Evolutionary conservation across 331 rosid species (phyloP).

Genomic region (Rosa hybrid): DNA sequence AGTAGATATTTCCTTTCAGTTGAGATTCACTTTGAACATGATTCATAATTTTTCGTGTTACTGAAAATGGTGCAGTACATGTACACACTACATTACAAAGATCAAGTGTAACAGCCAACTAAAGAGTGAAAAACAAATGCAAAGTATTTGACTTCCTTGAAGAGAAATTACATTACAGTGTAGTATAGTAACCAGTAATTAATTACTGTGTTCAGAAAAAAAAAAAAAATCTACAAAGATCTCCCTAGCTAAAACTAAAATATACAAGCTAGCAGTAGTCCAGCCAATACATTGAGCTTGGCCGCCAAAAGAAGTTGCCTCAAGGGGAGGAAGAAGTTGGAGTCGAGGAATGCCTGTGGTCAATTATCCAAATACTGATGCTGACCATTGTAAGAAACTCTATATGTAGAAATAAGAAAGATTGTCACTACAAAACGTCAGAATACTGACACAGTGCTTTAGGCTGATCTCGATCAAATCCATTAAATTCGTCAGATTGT

Average conservation of each 20-base stretch:
- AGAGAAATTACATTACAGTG: background rate
- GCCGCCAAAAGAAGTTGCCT: background rate
- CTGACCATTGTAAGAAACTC: no score
- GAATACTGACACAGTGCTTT: background rate
- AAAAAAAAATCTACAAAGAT: background rate
- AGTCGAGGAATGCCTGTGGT: no score
- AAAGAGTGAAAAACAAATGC: background rate
- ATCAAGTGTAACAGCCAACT: background rate
- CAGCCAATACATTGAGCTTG: background rate
- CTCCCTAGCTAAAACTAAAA: no score
- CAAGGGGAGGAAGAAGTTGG: no score
- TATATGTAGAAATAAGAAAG: no score
- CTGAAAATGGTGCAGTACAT: background rate
- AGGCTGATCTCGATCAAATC: background rate
- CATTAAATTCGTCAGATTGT: background rate
- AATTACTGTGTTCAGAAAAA: slow-evolving; percentile 4
- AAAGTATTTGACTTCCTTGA: background rate
- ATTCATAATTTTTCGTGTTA: background rate
- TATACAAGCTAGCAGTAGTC: no score
- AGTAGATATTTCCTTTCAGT: background rate
- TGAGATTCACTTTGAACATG: background rate
- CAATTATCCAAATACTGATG: no score
- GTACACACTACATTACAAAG: background rate
- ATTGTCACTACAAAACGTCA: no score
- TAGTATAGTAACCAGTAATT: background rate